These are phyloP conservation scores for Debaryomyces singareniensis DNA, from an alignment of 1,139 yeast species.

Conservation along the genomic window DNA sequence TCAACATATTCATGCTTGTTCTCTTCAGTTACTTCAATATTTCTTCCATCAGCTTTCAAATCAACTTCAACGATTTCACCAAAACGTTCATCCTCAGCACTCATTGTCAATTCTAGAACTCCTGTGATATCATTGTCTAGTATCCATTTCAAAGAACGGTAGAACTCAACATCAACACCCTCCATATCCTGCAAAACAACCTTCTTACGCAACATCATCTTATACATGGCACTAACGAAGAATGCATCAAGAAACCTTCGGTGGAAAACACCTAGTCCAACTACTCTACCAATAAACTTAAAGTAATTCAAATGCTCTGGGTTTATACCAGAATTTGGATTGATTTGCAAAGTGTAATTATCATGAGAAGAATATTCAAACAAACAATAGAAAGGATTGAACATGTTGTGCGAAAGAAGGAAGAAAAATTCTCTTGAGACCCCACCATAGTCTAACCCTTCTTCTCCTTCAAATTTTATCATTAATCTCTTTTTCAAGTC, in stretches of 20 bases:
- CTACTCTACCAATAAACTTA: conserved; percentile 97
- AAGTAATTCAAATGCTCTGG: conserved; percentile 97
- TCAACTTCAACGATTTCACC: conserved; percentile 91
- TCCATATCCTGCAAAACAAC: conserved; percentile 97
- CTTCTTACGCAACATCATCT: conserved; percentile 94
- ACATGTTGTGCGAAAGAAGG: conserved; percentile 94
- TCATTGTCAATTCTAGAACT: conserved; percentile 79
- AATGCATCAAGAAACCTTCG: conserved; percentile 96
- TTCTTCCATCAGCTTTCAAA: conserved; percentile 79
- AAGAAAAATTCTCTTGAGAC: conserved; percentile 97
- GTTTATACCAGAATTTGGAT: conserved; percentile 95
- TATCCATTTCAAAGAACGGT: conserved; percentile 92
- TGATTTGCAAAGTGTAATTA: conserved; percentile 93
- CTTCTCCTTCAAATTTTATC: conserved; percentile 99
- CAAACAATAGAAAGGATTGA: conserved; percentile 94
- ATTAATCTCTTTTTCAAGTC: conserved; percentile 93
- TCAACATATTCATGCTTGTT: conserved; percentile 95
- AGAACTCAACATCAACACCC: conserved; percentile 96
- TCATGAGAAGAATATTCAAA: conserved; percentile 98
- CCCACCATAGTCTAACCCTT: conserved; percentile 99
- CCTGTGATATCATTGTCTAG: conserved; percentile 85
- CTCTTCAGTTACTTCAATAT: conserved; percentile 88
- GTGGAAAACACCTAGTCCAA: conserved; percentile 97
- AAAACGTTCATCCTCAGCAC: conserved; percentile 93
- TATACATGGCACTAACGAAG: conserved; percentile 95